phyloP scores from a whole-genome alignment of 192 early-diverging fungal species.

The Entomortierella chlamydospora region DNA sequence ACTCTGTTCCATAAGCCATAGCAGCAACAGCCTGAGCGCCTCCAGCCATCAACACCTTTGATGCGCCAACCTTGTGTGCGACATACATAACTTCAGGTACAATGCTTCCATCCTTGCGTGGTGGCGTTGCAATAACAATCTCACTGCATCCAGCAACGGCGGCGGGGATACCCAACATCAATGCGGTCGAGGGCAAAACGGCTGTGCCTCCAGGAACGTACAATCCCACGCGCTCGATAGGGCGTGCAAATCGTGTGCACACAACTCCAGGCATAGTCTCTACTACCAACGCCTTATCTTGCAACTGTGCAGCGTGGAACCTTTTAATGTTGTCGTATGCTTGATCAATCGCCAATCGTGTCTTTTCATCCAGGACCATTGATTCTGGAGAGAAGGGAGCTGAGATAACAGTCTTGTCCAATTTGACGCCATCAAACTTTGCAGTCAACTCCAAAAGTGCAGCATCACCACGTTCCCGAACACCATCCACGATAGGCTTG shows the following conservation, averaged over 20 bases:
- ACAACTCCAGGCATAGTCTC: slow-evolving; percentile 98
- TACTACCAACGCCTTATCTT: slow-evolving; percentile 74
- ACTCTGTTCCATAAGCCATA: slow-evolving; percentile 98
- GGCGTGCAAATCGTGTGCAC: slow-evolving; percentile 93
- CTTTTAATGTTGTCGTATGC: slow-evolving; percentile 93
- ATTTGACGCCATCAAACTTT: slow-evolving; percentile 90
- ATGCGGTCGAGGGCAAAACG: slow-evolving; percentile 92
- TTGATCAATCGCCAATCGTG: slow-evolving; percentile 89
- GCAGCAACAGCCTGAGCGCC: slow-evolving; percentile 99
- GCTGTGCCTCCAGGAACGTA: slow-evolving; percentile 99
- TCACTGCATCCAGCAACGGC: slow-evolving; percentile 95
- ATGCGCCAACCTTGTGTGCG: slow-evolving; percentile 96
- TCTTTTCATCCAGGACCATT: slow-evolving; percentile 68
- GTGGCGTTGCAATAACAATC: slow-evolving; percentile 97
- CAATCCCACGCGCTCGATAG: slow-evolving; percentile 96
- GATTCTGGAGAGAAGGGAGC: slow-evolving; percentile 83
- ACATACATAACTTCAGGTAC: slow-evolving; percentile 98
- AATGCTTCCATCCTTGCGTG: slow-evolving; percentile 89
- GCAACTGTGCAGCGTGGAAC: slow-evolving; percentile 96
- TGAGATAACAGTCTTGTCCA: slow-evolving; percentile 77
- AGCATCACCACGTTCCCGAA: slow-evolving; percentile 84
- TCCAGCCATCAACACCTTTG: slow-evolving; percentile 90
- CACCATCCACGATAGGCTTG: slow-evolving; percentile 89
- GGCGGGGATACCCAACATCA: slow-evolving; percentile 98
- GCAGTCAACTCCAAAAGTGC: slow-evolving; percentile 87